phyloP scores from a whole-genome alignment of 1,284 basidiomycete genomes.

The Volvariella surrecta region DNA sequence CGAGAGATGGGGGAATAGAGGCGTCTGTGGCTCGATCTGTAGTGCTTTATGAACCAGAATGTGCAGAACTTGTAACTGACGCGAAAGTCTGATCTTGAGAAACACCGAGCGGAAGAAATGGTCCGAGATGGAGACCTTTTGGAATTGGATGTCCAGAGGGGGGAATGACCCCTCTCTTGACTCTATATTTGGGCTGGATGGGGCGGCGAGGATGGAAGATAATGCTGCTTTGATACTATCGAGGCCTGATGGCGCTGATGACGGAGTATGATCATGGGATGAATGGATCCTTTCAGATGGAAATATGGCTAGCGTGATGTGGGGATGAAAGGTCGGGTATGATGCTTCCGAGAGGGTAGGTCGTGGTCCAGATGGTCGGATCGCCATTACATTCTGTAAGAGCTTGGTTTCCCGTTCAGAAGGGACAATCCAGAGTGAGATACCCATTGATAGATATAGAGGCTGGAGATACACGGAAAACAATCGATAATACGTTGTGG shows the following conservation, averaged over 20 bases:
- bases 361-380: slow-evolving; percentile 15
- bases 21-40: slow-evolving; percentile 34
- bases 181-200: too few species aligned
- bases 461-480: not conserved
- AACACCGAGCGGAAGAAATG: slow-evolving; percentile 69
- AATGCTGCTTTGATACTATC: too few species aligned
- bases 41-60: slow-evolving; percentile 34
- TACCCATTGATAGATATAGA: slow-evolving; percentile 24
- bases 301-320: slow-evolving; percentile 58
- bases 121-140: slow-evolving; percentile 42
- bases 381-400: slow-evolving; percentile 38
- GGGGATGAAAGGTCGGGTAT: slow-evolving; percentile 55
- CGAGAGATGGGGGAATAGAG: slow-evolving; percentile 60
- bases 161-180: too few species aligned
- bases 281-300: slow-evolving; percentile 21
- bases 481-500: too few species aligned
- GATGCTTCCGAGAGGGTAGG: slow-evolving; percentile 22
- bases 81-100: slow-evolving; percentile 36
- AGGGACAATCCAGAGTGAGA: slow-evolving; percentile 61
- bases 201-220: too few species aligned
- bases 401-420: slow-evolving; percentile 24
- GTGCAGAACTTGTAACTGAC: slow-evolving; percentile 41
- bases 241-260: too few species aligned
- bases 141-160: slow-evolving; percentile 36
- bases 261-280: slow-evolving; percentile 5